Evolutionary conservation across 2,329 filamentous ascomycete genomes (phyloP).

Genomic region (Botrytis tulipae): DNA sequence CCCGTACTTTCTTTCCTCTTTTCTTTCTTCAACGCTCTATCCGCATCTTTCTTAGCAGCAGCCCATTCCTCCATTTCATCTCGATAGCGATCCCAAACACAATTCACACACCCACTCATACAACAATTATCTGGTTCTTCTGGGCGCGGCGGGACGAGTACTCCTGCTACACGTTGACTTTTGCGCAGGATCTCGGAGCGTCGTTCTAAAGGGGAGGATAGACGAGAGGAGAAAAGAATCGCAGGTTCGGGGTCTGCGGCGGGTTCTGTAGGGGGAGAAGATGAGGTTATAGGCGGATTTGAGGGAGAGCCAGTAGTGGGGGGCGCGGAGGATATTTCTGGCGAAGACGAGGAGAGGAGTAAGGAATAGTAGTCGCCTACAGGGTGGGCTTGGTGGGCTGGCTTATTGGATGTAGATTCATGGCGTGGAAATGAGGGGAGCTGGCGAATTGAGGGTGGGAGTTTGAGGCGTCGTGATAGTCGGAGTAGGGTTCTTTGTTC

Average conservation of each 20-base stretch:
- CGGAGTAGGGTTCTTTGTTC: constrained; percentile 33
- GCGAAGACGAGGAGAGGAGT: constrained; percentile 49
- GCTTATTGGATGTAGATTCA: constrained; percentile 22
- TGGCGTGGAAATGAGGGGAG: constrained; percentile 18
- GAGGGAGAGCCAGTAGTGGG: constrained; percentile 26
- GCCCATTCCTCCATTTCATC: constrained; percentile 94
- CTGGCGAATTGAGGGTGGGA: constrained; percentile 22
- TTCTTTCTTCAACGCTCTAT: constrained; percentile 30
- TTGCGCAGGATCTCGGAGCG: constrained; percentile 57
- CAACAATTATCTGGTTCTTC: constrained; percentile 96
- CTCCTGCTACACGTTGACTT: constrained; percentile 69
- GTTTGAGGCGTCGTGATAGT: constrained; percentile 28
- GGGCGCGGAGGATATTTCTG: constrained; percentile 26
- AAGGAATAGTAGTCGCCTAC: constrained; percentile 59
- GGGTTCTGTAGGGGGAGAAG: constrained; percentile 12
- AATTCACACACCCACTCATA: constrained; percentile 98
- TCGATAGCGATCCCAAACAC: constrained; percentile 88
- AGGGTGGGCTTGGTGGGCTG: constrained; percentile 42
- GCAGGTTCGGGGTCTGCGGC: constrained; percentile 46
- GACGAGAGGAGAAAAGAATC: constrained; percentile 78
- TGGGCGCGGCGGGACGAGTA: constrained; percentile 79
- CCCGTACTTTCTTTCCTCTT: constrained; percentile 38
- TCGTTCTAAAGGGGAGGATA: constrained; percentile 71
- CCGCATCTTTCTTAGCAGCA: constrained; percentile 47
- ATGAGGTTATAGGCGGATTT: constrained; percentile 28